Percentiles rank a stretch among this genome's conserved stretches.
Evolutionary conservation across 805 yeast genomes (phyloP).

Genomic region (Metschnikowia hibisci): DNA sequence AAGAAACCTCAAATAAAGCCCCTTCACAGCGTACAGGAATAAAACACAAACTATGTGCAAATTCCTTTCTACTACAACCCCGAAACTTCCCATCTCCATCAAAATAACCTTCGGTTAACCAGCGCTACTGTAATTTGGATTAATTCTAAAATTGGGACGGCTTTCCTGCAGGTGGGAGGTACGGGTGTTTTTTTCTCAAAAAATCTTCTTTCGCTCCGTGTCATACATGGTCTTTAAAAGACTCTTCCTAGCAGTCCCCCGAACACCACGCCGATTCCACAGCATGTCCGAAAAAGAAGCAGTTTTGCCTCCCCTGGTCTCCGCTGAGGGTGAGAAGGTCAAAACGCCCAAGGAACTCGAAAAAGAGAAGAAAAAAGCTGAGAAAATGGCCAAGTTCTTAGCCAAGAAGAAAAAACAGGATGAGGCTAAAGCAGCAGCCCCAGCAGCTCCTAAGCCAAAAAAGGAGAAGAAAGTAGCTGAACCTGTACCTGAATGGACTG

Average conservation of each 20-base stretch:
- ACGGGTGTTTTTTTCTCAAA: conserved; percentile 10
- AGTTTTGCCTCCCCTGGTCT: not conserved
- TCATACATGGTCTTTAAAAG: conserved; percentile 16
- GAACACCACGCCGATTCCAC: conserved; percentile 6
- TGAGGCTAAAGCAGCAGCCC: conserved; percentile 40
- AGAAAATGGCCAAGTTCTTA: conserved; percentile 78
- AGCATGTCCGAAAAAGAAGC: conserved; percentile 16
- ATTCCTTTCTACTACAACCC: too few relatives aligned
- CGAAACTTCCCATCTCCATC: too few relatives aligned
- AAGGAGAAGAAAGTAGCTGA: conserved; percentile 65
- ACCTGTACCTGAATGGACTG: conserved; percentile 80
- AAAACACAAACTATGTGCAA: too few relatives aligned
- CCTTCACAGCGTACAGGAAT: too few relatives aligned
- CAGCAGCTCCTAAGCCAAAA: conserved; percentile 56
- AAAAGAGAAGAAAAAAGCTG: conserved; percentile 84
- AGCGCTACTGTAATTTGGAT: too few relatives aligned
- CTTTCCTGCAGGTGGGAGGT: conserved; percentile 1
- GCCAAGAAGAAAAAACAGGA: conserved; percentile 68
- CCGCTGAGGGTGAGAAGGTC: conserved; percentile 31
- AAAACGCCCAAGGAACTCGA: conserved; percentile 73
- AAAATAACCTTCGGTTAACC: too few relatives aligned
- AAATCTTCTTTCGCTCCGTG: conserved; percentile 1
- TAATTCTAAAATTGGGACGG: not conserved
- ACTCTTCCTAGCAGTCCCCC: conserved; percentile 9
- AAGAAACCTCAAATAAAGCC: too few relatives aligned